Percentiles rank a stretch among this genome's conserved stretches.
These are phyloP conservation scores for Rhododendron simsii DNA, from an alignment of 148 eudicot genomes.

Conservation along the genomic window DNA sequence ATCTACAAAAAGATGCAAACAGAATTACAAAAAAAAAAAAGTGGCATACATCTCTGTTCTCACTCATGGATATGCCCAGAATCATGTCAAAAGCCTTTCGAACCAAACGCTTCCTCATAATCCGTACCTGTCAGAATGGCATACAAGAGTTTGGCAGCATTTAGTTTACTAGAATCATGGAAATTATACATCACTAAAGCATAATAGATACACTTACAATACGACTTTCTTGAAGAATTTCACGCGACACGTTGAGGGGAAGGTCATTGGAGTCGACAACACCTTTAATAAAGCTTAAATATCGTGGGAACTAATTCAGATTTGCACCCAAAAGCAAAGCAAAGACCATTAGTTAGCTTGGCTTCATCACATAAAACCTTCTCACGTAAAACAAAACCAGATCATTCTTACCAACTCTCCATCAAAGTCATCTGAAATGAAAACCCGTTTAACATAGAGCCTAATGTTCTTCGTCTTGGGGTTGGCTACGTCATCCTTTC, in stretches of 20 bases:
- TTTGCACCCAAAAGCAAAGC: constrained; percentile 4
- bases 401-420: constrained; percentile 75
- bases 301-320: constrained; percentile 69
- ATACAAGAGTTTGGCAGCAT: constrained; percentile 1
- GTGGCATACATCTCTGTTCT: constrained; percentile 66
- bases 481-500: constrained; percentile 68
- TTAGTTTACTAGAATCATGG: background rate
- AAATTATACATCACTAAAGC: background rate
- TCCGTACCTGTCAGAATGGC: constrained; percentile 54
- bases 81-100: constrained; percentile 98
- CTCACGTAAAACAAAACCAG: background rate
- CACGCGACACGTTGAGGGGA: constrained; percentile 95
- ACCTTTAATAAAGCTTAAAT: constrained; percentile 90
- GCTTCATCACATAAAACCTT: background rate
- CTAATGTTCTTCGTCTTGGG: constrained; percentile 91
- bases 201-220: constrained; percentile 51
- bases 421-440: constrained; percentile 98
- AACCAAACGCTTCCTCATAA: constrained; percentile 88
- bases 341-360: background rate
- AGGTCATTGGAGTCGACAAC: constrained; percentile 96
- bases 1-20: constrained; percentile 1
- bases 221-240: constrained; percentile 97
- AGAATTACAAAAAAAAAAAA: no score
- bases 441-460: constrained; percentile 90
- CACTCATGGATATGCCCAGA: constrained; percentile 86